Percentiles rank a stretch among this genome's conserved stretches.
phyloP scores from a whole-genome alignment of 2,329 filamentous ascomycete species.

The Alternaria gaisen region DNA sequence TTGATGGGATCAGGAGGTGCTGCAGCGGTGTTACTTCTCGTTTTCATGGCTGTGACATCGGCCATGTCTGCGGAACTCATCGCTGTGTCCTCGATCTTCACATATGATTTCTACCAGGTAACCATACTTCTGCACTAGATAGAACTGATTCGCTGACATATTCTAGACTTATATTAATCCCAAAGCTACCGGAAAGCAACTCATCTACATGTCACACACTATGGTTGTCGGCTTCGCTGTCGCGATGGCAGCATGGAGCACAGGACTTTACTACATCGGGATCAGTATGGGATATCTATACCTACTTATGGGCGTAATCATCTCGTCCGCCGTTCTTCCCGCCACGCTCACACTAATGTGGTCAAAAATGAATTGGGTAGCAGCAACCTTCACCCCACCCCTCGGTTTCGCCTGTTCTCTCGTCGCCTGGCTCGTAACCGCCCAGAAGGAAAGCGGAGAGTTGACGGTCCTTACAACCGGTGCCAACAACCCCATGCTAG shows the following conservation, averaged over 20 bases:
- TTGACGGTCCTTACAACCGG: slow-evolving; percentile 80
- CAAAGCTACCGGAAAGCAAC: slow-evolving; percentile 73
- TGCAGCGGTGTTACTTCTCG: slow-evolving; percentile 77
- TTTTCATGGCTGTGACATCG: slow-evolving; percentile 91
- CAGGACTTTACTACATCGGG: slow-evolving; percentile 69
- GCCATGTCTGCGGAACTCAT: slow-evolving; percentile 86
- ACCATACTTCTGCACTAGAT: background rate
- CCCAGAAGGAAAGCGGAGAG: slow-evolving; percentile 72
- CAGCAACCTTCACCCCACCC: slow-evolving; percentile 73
- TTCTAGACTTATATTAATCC: slow-evolving; percentile 74
- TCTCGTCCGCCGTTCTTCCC: slow-evolving; percentile 84
- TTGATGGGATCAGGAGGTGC: slow-evolving; percentile 84
- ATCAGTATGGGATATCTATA: slow-evolving; percentile 91
- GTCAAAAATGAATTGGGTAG: slow-evolving; percentile 79
- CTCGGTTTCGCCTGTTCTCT: slow-evolving; percentile 74
- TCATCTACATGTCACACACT: slow-evolving; percentile 82
- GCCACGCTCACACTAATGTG: slow-evolving; percentile 82
- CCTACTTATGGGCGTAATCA: slow-evolving; percentile 90
- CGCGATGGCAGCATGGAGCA: slow-evolving; percentile 79
- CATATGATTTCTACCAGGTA: slow-evolving; percentile 87
- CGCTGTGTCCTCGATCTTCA: slow-evolving; percentile 86
- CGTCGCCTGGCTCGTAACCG: slow-evolving; percentile 80
- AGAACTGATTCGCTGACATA: background rate
- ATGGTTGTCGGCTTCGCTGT: slow-evolving; percentile 78
- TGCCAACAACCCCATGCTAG: slow-evolving; percentile 83